Conservation (phyloP, 148 eudicot genomes). For the Rhododendron molle region DNA sequence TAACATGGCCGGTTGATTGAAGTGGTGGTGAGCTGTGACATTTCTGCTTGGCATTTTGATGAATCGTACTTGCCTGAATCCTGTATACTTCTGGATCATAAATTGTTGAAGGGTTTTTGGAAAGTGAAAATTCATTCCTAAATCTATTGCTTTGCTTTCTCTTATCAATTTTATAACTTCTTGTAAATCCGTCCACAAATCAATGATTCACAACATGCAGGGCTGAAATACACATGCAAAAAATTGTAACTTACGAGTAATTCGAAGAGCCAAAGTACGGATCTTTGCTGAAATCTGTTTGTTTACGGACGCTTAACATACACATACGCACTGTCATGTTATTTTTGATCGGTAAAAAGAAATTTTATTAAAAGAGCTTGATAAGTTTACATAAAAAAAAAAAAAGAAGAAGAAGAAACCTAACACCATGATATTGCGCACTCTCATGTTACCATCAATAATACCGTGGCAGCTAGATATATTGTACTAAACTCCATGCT, state of each 20-base stretch:
- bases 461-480: too few relatives aligned
- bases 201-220: neutral
- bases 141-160: neutral
- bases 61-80: neutral
- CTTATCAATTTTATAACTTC: neutral
- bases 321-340: neutral
- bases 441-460: neutral
- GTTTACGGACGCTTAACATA: neutral
- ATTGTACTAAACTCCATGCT: too few relatives aligned
- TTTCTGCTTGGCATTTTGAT: neutral
- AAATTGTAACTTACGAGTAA: neutral
- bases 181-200: neutral
- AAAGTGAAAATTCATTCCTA: neutral
- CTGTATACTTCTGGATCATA: neutral
- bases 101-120: neutral
- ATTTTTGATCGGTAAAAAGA: too few relatives aligned
- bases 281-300: neutral
- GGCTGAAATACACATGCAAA: neutral
- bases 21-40: neutral
- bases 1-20: slow-evolving; percentile 1
- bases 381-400: too few relatives aligned
- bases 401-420: too few relatives aligned
- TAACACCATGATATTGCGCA: too few relatives aligned
- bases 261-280: neutral
- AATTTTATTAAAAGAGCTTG: too few relatives aligned